Evolutionary conservation across 257 asterid species (phyloP).

Genomic region (Nicotiana sylvestris): DNA sequence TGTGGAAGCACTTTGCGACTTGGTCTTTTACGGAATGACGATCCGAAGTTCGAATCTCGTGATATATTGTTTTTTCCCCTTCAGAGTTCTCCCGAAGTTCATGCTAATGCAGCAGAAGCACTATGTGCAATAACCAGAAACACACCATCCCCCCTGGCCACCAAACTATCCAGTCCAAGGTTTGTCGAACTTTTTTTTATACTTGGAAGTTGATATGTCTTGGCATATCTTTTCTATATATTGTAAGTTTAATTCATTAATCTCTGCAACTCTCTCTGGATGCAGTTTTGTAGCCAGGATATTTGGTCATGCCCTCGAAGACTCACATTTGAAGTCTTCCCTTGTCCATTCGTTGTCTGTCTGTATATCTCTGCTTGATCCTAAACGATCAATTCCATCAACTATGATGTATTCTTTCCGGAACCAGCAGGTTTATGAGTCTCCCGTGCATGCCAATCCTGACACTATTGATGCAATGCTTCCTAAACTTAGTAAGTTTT

Average conservation of each 20-base stretch:
- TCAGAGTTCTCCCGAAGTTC: conserved; percentile 93
- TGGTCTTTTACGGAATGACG: background rate
- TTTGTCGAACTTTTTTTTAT: conserved; percentile 26
- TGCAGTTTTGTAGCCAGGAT: conserved; percentile 88
- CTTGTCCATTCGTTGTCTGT: conserved; percentile 85
- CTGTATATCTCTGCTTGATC: conserved; percentile 90
- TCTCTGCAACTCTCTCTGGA: conserved; percentile 16
- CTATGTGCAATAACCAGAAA: conserved; percentile 90
- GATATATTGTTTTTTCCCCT: conserved; percentile 13
- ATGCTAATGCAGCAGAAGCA: conserved; percentile 95
- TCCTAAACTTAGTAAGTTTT: conserved; percentile 71
- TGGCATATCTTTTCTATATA: conserved; percentile 1
- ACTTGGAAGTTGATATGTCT: conserved; percentile 7
- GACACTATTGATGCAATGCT: conserved; percentile 95
- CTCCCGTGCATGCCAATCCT: conserved; percentile 64
- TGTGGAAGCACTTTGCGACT: background rate
- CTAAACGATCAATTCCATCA: conserved; percentile 72
- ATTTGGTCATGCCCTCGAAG: conserved; percentile 86
- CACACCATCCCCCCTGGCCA: conserved; percentile 78
- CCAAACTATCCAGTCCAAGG: conserved; percentile 92
- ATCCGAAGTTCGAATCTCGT: conserved; percentile 14
- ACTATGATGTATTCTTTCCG: conserved; percentile 74
- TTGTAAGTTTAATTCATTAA: conserved; percentile 3
- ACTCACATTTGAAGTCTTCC: conserved; percentile 71
- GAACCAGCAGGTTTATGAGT: conserved; percentile 69